Evolutionary conservation across 106 monocot species (phyloP).

Genomic region (Iris macrosiphon): DNA sequence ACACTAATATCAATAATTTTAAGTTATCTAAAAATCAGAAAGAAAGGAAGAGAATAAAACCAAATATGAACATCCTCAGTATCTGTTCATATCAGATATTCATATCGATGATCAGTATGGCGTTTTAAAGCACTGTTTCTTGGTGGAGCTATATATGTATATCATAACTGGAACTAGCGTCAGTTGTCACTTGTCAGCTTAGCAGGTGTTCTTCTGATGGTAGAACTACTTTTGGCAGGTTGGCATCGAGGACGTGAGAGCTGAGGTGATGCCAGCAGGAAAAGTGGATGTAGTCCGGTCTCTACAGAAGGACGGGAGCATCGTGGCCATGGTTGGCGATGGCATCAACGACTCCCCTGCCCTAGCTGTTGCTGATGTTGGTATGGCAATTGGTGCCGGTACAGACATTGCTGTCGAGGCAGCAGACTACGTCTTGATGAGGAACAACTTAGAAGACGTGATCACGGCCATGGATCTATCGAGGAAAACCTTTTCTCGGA

Average conservation of each 20-base stretch:
- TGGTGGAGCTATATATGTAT: no score
- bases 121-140: no score
- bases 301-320: constrained; percentile 52
- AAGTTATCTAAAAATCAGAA: no score
- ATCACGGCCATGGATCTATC: constrained; percentile 96
- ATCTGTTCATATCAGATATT: no score
- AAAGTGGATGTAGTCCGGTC: constrained; percentile 65
- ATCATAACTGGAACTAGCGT: no score
- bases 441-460: constrained; percentile 85
- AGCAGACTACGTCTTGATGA: constrained; percentile 85
- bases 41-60: no score
- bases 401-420: constrained; percentile 94
- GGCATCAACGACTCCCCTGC: constrained; percentile 98
- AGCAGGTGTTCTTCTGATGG: no score
- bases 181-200: no score
- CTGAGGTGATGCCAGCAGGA: constrained; percentile 86
- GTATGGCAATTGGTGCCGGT: constrained; percentile 92
- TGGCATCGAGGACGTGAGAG: constrained; percentile 82
- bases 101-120: no score
- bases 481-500: constrained; percentile 75
- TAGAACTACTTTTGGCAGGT: constrained; percentile 32
- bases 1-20: no score
- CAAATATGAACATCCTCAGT: no score
- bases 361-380: constrained; percentile 78
- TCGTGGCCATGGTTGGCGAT: constrained; percentile 94